phyloP scores from a whole-genome alignment of 1,284 basidiomycete genomes.

The Athelia psychrophila region DNA sequence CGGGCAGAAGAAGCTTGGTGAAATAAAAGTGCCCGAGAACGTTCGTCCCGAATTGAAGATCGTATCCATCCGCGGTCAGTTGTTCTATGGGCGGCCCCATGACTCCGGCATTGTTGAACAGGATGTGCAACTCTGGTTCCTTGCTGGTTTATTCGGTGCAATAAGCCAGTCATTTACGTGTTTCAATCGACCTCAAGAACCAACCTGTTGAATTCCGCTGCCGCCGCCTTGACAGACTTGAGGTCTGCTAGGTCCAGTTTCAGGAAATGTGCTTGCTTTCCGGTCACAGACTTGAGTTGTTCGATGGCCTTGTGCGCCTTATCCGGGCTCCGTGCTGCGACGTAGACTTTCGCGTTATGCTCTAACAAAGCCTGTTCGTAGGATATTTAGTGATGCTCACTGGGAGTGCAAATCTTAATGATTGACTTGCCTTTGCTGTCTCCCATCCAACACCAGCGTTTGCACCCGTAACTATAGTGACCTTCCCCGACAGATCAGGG shows the following conservation, averaged over 20 bases:
- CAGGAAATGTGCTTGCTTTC: slow-evolving; percentile 45
- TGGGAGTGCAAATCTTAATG: background rate
- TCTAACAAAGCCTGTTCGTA: slow-evolving; percentile 31
- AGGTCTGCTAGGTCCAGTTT: slow-evolving; percentile 56
- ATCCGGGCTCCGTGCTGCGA: slow-evolving; percentile 44
- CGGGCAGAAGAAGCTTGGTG: slow-evolving; percentile 38
- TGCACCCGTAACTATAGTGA: slow-evolving; percentile 24
- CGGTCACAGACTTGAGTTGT: slow-evolving; percentile 39
- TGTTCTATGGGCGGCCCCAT: slow-evolving; percentile 41
- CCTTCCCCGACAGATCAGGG: slow-evolving; percentile 19
- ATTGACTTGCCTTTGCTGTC: slow-evolving; percentile 3
- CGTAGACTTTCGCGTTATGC: slow-evolving; percentile 57
- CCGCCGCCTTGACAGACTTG: slow-evolving; percentile 42
- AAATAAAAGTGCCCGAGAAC: slow-evolving; percentile 34
- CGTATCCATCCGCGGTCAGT: slow-evolving; percentile 51
- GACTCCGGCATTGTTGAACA: slow-evolving; percentile 55
- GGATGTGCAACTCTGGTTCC: slow-evolving; percentile 44
- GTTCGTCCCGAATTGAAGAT: slow-evolving; percentile 54
- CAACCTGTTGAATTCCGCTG: slow-evolving; percentile 25
- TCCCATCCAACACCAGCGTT: slow-evolving; percentile 16
- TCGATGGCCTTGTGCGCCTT: slow-evolving; percentile 47
- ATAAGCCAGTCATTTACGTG: background rate
- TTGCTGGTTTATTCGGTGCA: slow-evolving; percentile 25
- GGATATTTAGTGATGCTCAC: too few relatives aligned
- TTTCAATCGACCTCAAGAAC: background rate